These are phyloP conservation scores for Neurospora sp. DNA, from an alignment of 495 filamentous ascomycete species.

Conservation along the genomic window DNA sequence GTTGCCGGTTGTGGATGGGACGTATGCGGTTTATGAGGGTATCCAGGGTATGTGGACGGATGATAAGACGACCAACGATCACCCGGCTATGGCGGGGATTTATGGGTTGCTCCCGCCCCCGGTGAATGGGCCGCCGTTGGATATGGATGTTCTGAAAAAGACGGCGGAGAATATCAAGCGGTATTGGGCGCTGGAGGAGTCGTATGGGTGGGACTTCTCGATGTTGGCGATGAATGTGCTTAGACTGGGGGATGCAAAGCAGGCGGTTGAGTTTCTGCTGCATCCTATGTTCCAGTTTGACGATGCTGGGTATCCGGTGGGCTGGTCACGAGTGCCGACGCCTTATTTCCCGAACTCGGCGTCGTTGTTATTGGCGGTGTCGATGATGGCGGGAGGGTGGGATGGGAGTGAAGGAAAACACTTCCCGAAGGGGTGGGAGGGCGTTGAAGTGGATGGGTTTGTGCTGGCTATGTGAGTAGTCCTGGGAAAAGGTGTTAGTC, in stretches of 20 bases:
- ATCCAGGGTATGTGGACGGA: slow-evolving; percentile 41
- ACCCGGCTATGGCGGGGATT: slow-evolving; percentile 40
- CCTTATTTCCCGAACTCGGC: too few relatives aligned
- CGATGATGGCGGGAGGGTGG: slow-evolving; percentile 18
- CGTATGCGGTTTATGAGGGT: slow-evolving; percentile 41
- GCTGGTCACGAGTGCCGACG: too few relatives aligned
- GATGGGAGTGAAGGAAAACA: slow-evolving; percentile 33
- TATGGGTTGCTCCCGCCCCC: slow-evolving; percentile 41
- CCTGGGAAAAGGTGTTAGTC: not conserved
- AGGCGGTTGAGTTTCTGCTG: too few relatives aligned
- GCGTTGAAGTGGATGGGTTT: slow-evolving; percentile 38
- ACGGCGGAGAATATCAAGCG: slow-evolving; percentile 35
- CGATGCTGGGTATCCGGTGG: too few relatives aligned
- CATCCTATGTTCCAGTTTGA: too few relatives aligned
- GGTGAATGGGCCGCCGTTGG: slow-evolving; percentile 23
- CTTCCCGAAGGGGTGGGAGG: slow-evolving; percentile 35
- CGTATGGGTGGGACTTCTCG: slow-evolving; percentile 22
- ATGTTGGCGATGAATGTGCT: too few relatives aligned
- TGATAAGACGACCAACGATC: slow-evolving; percentile 34
- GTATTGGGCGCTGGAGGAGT: slow-evolving; percentile 37
- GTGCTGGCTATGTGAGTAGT: slow-evolving; percentile 16
- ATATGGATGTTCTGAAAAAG: slow-evolving; percentile 28
- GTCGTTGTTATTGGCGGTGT: too few relatives aligned
- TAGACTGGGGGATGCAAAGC: too few relatives aligned
- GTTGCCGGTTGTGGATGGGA: slow-evolving; percentile 32